Evolutionary conservation across 352 stramenopile species (phyloP).

Genomic region (Phytopythium sindhum): DNA sequence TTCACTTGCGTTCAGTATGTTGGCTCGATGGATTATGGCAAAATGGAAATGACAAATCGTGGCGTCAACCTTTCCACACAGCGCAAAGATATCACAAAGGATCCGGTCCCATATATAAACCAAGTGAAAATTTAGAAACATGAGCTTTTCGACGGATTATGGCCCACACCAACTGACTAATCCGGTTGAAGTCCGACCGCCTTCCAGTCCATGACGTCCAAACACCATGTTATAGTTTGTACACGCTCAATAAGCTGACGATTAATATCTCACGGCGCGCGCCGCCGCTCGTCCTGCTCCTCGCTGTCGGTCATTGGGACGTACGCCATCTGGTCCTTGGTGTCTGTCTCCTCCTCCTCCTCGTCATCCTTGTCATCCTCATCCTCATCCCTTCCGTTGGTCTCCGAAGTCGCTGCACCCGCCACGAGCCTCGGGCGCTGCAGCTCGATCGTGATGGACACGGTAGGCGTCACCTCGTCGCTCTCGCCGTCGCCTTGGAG

Average conservation of each 20-base stretch:
- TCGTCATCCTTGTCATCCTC: not conserved
- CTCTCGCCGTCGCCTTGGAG: not conserved
- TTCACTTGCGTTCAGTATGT: not conserved
- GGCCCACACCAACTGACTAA: not conserved
- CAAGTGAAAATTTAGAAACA: not conserved
- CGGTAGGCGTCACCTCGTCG: not conserved
- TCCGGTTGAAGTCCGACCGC: not conserved
- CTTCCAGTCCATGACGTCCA: no score
- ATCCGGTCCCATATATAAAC: not conserved
- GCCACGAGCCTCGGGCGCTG: not conserved
- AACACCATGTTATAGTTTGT: no score
- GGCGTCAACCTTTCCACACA: not conserved
- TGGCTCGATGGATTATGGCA: not conserved
- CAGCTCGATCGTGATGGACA: conserved; percentile 4
- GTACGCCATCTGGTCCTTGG: not conserved
- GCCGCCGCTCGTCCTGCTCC: not conserved
- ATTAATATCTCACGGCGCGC: not conserved
- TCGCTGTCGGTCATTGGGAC: not conserved
- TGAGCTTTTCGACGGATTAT: not conserved
- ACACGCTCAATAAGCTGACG: no score
- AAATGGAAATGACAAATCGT: not conserved
- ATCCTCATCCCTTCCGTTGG: not conserved
- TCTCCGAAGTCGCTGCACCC: not conserved
- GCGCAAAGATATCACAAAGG: not conserved
- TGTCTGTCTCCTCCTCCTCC: not conserved